Evolutionary conservation across 208 protist species (phyloP), one percentile per base, ranked within the genome.

Genomic region (Trypanosoma scelopori): DNA sequence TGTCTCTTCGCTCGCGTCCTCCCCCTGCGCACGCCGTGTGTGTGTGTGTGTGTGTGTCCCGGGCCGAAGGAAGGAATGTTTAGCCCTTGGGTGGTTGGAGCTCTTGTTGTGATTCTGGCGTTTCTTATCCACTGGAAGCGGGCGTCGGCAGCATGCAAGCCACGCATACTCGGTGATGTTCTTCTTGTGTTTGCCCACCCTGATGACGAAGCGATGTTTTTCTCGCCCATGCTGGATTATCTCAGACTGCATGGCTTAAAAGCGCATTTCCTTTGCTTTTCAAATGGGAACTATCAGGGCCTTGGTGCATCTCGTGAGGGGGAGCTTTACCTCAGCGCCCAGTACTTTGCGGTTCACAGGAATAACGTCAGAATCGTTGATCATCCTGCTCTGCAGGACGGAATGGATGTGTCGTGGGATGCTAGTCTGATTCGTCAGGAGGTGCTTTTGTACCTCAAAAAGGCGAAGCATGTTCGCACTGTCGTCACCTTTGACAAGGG

Each of bases 401-500:
- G 97, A 4, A 85, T 93, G 81, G 52, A 74, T 1, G 63, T 80
- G 12, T 39, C 53, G 23, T 98, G 97, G 96, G 45, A 73, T 37
- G 9, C 57, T 9, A 58, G 63, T 13, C 1, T 83, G 9, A 82
- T 98, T 43, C 61, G 66, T 18, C 58, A 74, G 5, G 79, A 90
- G 46, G 76, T 95, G 16, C 55, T 78, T 68, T 43, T 62, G 1
- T 90, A 91, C 68, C 69, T 95, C 51, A 62, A 82, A 57, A 78
- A 72, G 32, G 70, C 71, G 4, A 83, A 79, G 7, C 74, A 55
- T 56, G 86, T 96, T 53, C 71, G 83, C 58, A 92, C 95, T 5
- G 65, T 99, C 3, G 70, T 99, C 41, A 99, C 97, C 13, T 99
- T 99, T 76, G 98, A 99, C 71, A 47, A 76, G 43, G 65, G 79